Conservation (phyloP, 2,329 filamentous ascomycete species). For the Xylariaceae sp. region DNA sequence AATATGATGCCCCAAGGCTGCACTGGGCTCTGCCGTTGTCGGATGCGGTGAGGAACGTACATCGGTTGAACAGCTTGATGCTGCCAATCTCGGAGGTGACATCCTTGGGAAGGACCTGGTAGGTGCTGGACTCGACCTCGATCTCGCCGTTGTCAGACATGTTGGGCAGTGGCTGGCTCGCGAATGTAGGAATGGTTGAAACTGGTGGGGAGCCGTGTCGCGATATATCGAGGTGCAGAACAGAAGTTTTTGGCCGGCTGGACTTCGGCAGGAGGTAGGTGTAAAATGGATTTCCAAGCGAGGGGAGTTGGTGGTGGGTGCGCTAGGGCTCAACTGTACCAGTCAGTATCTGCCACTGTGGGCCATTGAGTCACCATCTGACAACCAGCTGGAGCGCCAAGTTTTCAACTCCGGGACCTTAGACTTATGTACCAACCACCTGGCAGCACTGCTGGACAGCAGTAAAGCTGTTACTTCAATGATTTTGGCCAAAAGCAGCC, state of each 20-base stretch:
- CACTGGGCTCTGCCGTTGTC: too few species aligned
- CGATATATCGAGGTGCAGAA: slow-evolving; percentile 28
- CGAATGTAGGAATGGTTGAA: slow-evolving; percentile 19
- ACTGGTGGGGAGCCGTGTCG: slow-evolving; percentile 28
- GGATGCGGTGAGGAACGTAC: slow-evolving; percentile 25
- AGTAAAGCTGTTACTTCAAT: too few species aligned
- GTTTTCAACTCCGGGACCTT: too few species aligned
- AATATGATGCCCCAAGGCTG: slow-evolving; percentile 8
- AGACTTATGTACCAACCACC: not conserved
- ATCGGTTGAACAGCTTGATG: slow-evolving; percentile 74
- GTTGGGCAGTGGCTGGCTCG: slow-evolving; percentile 34
- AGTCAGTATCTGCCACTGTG: not conserved
- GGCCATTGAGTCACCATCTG: not conserved
- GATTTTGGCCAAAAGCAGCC: too few species aligned
- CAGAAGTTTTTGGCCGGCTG: slow-evolving; percentile 29
- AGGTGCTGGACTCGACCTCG: slow-evolving; percentile 64
- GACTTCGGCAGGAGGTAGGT: slow-evolving; percentile 17
- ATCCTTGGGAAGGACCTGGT: slow-evolving; percentile 70
- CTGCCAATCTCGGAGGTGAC: slow-evolving; percentile 68
- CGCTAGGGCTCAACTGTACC: slow-evolving; percentile 16
- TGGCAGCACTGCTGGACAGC: too few species aligned
- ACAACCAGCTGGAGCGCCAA: not conserved
- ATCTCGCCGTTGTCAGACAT: slow-evolving; percentile 81
- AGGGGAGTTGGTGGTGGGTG: slow-evolving; percentile 18
- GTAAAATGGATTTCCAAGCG: slow-evolving; percentile 18